phyloP scores from a whole-genome alignment of 2,329 filamentous ascomycete genomes.

The Aspergillus novofumigatus region DNA sequence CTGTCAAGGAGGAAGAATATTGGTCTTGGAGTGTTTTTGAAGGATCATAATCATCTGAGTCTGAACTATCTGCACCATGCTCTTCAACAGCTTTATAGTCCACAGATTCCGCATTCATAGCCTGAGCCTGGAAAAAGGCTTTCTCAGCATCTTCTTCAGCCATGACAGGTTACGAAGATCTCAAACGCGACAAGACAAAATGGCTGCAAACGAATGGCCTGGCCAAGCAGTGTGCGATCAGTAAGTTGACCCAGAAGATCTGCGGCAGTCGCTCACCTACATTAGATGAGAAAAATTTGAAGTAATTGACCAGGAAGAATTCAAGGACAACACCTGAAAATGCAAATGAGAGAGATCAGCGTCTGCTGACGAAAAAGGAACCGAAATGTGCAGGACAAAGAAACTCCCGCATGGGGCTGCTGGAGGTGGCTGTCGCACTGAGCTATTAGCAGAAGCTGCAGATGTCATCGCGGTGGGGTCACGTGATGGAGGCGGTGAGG shows the following conservation, averaged over 20 bases:
- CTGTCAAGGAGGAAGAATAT: constrained; percentile 31
- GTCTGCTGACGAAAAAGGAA: neutral
- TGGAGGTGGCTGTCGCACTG: neutral
- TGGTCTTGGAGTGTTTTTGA: constrained; percentile 45
- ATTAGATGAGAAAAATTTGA: neutral
- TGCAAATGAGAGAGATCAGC: neutral
- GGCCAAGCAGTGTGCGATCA: constrained; percentile 2
- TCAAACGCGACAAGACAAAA: constrained; percentile 10
- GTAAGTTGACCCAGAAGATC: neutral
- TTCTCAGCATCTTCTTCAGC: constrained; percentile 52
- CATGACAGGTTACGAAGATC: constrained; percentile 33
- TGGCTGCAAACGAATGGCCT: neutral
- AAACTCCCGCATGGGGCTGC: constrained; percentile 3
- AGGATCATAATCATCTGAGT: constrained; percentile 54
- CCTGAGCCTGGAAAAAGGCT: constrained; percentile 50
- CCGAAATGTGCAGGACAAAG: constrained; percentile 6
- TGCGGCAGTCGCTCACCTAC: neutral
- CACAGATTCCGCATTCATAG: constrained; percentile 38
- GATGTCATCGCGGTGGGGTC: constrained; percentile 10
- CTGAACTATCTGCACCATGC: constrained; percentile 51
- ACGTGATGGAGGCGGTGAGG: constrained; percentile 32
- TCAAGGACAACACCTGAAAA: neutral
- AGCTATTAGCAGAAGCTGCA: constrained; percentile 22
- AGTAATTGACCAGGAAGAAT: neutral
- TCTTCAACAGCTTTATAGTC: constrained; percentile 46